Base-by-base conservation (phyloP, 208 protist genomes). In the Zelonia costaricensis region DNA sequence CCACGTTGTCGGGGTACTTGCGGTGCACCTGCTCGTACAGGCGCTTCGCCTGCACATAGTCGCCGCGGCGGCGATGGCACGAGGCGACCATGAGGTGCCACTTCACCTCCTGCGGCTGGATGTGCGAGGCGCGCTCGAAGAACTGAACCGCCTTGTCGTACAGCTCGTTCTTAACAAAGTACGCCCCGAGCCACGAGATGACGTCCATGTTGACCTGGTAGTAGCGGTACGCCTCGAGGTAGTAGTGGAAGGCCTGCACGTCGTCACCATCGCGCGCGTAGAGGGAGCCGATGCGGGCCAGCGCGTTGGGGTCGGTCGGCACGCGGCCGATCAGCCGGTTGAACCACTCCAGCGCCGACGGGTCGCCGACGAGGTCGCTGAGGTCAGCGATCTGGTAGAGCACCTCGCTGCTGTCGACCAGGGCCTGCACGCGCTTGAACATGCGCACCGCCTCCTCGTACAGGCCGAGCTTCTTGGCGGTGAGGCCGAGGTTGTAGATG, bases 141-240 rank as follows among this genome's bases (percentile, higher is more conserved):
- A 98, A 99, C 76, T 92, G 74, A 23, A 98, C 91, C 5, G 98
- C 97, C 81, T 98, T 98, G 65, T 99, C 97, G 76, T 98, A 98
- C 22, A 98, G 79, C 69, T 99, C 91, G 59, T 91, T 94, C 80
- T 98, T 98, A 25, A 98, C 91, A 74, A 98, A 98, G 84, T 99
- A 98, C 13, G 94, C 88, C 20, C 98, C 98, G 0, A 99, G 81
- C 97, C 97, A 99, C 13, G 92, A 92, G 57, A 99, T 98, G 43
- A 99, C 97, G 62, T 98, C 96, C 81, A 99, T 97, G 71, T 98
- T 97, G 39, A 97, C 86, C 60, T 98, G 97, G 69, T 97, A 98
- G 79, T 97, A 97, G n/a, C 92, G 84, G 76, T 98, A 98, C 20
- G 96, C 85, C 79, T 98, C 92, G 12, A 97, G 71, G 76, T 98